Evolutionary conservation across 2,329 filamentous ascomycete genomes (phyloP), one percentile per base, ranked within the genome.

Genomic region (Epichloe typhina): DNA sequence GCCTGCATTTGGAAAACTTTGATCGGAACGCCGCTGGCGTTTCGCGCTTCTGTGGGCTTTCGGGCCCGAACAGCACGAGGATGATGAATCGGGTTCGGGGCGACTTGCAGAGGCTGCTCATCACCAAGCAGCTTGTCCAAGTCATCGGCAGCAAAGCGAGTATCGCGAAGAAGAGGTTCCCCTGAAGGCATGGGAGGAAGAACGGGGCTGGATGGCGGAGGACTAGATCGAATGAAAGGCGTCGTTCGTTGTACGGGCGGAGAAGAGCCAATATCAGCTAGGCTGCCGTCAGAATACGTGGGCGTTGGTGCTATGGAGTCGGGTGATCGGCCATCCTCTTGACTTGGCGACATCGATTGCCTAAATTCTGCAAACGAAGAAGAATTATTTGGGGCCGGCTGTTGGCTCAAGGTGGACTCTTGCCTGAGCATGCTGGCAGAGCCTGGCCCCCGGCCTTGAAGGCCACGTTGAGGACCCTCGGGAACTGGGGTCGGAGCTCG

Each of bases 231-330:
- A 33, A 75, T 69, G 56, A 73, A 81, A 42, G 73, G 67, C 33
- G 74, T 72, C 39, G 76, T 76, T 56, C 80, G 77, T 55, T 89
- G 81, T 1, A 94, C 75, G 1, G 93, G 93, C 13, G 91, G 91
- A 3, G 91, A 97, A 0, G 93, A 97, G 1, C 86, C 86, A 58
- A 97, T 88, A 50, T 88, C 86, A 46, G 80, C 82, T 4, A 88
- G 85, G 49, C 88, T 94, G 51, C 84, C 74, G 49, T 74, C 77
- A 49, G 79, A 76, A 39, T 70, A 74, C 36, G 71, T 68, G 5
- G 76, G 76, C 1, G 77, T 79, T 13, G 70, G 72, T 0, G 66
- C 74, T 37, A 70, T 57, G 12, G 76, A 79, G 21, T 79, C 76
- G 7, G 77, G 77, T 3, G 77, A 80, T 6, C 72, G 72, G 17